Percentiles rank a stretch among this genome's conserved stretches.
These are phyloP conservation scores for Ophiostoma novo-ulmi DNA, from an alignment of 2,329 filamentous ascomycete genomes.

Conservation along the genomic window DNA sequence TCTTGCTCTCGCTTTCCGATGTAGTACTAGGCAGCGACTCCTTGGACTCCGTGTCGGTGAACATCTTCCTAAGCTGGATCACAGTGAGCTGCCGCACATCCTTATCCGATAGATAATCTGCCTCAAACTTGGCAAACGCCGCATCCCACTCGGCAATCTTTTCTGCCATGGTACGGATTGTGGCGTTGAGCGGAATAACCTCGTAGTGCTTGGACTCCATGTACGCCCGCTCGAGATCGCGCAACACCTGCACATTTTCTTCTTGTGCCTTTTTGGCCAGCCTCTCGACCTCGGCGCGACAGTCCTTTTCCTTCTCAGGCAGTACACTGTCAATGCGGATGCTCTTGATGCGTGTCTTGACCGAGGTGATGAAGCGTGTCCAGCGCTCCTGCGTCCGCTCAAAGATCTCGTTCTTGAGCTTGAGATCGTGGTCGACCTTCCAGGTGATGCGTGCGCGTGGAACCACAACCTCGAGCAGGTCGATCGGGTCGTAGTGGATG, in stretches of 20 bases:
- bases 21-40: constrained; percentile 47
- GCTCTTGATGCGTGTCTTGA: constrained; percentile 74
- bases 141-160: constrained; percentile 92
- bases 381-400: constrained; percentile 74
- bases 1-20: constrained; percentile 47
- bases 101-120: constrained; percentile 91
- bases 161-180: constrained; percentile 84
- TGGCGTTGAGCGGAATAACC: constrained; percentile 85
- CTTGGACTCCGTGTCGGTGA: constrained; percentile 81
- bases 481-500: constrained; percentile 88
- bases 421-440: constrained; percentile 94
- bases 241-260: constrained; percentile 68
- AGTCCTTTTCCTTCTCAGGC: constrained; percentile 78
- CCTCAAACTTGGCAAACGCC: constrained; percentile 83
- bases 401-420: constrained; percentile 88
- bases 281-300: constrained; percentile 72
- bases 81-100: constrained; percentile 90
- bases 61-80: constrained; percentile 89
- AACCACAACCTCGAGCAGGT: constrained; percentile 89
- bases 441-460: constrained; percentile 86
- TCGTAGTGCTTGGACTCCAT: constrained; percentile 95
- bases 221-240: constrained; percentile 81
- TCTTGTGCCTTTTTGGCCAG: constrained; percentile 76
- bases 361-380: constrained; percentile 79
- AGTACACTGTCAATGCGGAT: constrained; percentile 90